Evolutionary conservation across 2,329 filamentous ascomycete genomes (phyloP), one percentile per base, ranked within the genome.

Genomic region (Sporothrix globosa): DNA sequence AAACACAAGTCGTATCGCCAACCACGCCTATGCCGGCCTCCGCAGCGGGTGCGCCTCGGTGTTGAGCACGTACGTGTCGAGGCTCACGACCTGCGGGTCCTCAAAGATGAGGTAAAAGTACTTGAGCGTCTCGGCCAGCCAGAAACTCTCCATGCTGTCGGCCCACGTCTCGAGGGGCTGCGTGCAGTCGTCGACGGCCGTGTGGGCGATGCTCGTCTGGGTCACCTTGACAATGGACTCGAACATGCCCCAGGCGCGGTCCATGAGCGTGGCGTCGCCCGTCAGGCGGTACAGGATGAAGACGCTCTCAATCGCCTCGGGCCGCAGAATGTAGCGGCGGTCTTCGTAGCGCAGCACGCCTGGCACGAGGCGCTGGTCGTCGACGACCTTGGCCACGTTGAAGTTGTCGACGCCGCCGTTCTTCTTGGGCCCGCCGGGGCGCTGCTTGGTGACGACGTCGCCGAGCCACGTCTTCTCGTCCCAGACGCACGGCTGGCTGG

Each of bases 281-380:
- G 91, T 93, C 70, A 92, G 83, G 69, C 91, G 87, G 77, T 90
- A 92, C 82, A 95, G 87, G 76, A 92, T 86, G 78, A 92, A 95
- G 4, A 96, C 87, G 17, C 88, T 91, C 81, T 95, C 92, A 69
- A 95, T 92, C 1, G 91, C 91, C 79, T 95, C 92, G 21, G 91
- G 91, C 70, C 90, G 85, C 56, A 92, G 82, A 46, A 91, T 86
- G 76, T 92, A 92, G 69, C 84, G 83, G 53, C 81, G 79, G 71
- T 90, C 86, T 52, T 80, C 78, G 65, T 90, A 83, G 21, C 81
- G 80, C 2, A 84, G 81, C 76, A 90, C 86, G n/a, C 89, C 89
- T 3, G 79, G 80, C 10, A 85, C 83, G 3, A 90, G 75, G 10
- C 80, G 80, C 70, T 83, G 80, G 11, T 67, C 70, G 72, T 83